Evolutionary conservation across 169 alveolate genomes (phyloP), one percentile per base, ranked within the genome.

Genomic region (Ichthyophthirius multifiliis): DNA sequence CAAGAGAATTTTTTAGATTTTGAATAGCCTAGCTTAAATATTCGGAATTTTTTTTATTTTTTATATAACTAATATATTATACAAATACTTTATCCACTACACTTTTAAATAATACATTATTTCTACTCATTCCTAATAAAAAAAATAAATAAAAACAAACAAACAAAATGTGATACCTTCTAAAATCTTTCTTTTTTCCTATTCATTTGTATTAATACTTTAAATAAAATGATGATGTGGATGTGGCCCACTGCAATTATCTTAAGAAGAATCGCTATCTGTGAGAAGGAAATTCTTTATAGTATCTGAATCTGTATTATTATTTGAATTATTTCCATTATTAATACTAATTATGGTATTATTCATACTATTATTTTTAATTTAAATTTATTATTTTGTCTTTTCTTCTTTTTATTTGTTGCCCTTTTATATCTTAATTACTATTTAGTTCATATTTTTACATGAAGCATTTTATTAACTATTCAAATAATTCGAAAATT

Each of bases 161-260:
- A 3, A 20, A 46, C 16, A 46, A 4, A 12, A n/a, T 45, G 20
- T 18, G 2, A 27, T 55, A 55, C 71, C 71, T 55, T 55, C 71
- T 27, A 55, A 27, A 55, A 55, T 55, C 31, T 55, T 55, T n/a
- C 71, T 55, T 55, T 55, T 55, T 55, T 55, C 71, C 18, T 55
- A 10, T 27, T 55, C 71, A 27, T 55, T 55, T 20, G 71, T 55
- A 27, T 27, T 55, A 16, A 55, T 55, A 27, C 31, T 55, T n/a
- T 55, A 55, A 4, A 55, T 55, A 6, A 27, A 55, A 55, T 55
- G 71, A 18, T 55, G 23, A 23, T 23, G 23, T 5, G 71, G 71
- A 23, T 55, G 71, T 13, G 23, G 13, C 13, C 43, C 18, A 23
- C 15, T 55, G 43, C 71, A 55, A 23, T 39, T 55, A 5, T 55